These are phyloP conservation scores for Hymenoscyphus occultus DNA, from an alignment of 2,329 filamentous ascomycete genomes.

Conservation along the genomic window DNA sequence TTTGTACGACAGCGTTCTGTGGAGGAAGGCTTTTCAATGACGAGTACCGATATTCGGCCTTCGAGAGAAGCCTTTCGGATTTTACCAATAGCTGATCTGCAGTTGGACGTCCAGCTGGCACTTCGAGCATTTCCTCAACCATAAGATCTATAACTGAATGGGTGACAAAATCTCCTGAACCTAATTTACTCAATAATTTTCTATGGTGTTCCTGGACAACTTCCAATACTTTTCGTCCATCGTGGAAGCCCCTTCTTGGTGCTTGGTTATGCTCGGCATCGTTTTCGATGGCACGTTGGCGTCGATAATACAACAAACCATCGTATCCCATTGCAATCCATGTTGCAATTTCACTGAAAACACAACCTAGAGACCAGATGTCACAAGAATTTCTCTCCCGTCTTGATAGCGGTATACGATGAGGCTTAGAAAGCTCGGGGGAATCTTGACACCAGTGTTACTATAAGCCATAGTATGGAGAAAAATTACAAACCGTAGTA, in stretches of 20 bases:
- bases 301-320: slow-evolving; percentile 30
- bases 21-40: neutral
- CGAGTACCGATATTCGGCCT: neutral
- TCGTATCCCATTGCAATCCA: slow-evolving; percentile 32
- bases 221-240: slow-evolving; percentile 30
- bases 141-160: slow-evolving; percentile 13
- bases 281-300: slow-evolving; percentile 23
- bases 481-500: slow-evolving; percentile 21
- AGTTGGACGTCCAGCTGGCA: slow-evolving; percentile 10
- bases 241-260: slow-evolving; percentile 34
- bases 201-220: slow-evolving; percentile 28
- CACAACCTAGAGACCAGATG: slow-evolving; percentile 38
- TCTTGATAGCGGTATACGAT: slow-evolving; percentile 3
- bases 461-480: neutral
- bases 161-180: slow-evolving; percentile 19
- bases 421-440: slow-evolving; percentile 33
- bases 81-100: slow-evolving; percentile 2
- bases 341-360: slow-evolving; percentile 35
- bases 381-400: slow-evolving; percentile 22
- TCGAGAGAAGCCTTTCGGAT: slow-evolving; percentile 4
- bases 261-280: slow-evolving; percentile 8
- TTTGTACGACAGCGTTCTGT: neutral
- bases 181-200: slow-evolving; percentile 12
- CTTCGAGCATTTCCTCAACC: slow-evolving; percentile 18
- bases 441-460: slow-evolving; percentile 26